phyloP scores from a whole-genome alignment of 2,329 filamentous ascomycete genomes.

The Xylariaceae sp. region DNA sequence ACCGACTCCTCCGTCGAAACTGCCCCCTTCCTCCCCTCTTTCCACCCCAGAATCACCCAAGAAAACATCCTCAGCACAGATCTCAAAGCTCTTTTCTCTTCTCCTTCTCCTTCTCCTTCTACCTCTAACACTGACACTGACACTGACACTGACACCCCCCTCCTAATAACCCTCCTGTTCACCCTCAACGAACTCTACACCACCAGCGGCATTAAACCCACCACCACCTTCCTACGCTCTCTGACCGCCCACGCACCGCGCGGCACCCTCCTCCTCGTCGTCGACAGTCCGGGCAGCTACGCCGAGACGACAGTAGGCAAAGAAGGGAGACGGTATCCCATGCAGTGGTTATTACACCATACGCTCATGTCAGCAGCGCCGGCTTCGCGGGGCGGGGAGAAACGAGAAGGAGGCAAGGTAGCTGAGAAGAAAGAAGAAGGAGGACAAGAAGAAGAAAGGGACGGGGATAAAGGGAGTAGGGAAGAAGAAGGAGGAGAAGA shows the following conservation, averaged over 20 bases:
- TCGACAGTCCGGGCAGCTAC: conserved; percentile 92
- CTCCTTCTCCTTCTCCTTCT: neutral
- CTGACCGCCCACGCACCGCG: conserved; percentile 54
- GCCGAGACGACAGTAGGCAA: conserved; percentile 70
- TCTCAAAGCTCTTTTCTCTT: neutral
- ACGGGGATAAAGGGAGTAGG: too few relatives aligned
- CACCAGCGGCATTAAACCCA: conserved; percentile 61
- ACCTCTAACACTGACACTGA: too few relatives aligned
- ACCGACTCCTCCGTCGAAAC: conserved; percentile 26
- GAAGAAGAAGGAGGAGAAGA: too few relatives aligned
- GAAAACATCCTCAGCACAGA: conserved; percentile 40
- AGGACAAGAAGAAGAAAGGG: too few relatives aligned
- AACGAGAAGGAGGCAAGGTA: conserved; percentile 33
- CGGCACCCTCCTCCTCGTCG: conserved; percentile 69
- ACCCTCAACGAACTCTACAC: conserved; percentile 94
- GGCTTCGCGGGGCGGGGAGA: conserved; percentile 19
- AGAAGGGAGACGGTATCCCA: conserved; percentile 67
- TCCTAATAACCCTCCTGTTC: conserved; percentile 79
- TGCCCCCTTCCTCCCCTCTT: conserved; percentile 36
- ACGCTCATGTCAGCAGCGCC: conserved; percentile 49
- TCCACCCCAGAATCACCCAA: conserved; percentile 38
- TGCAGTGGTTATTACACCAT: conserved; percentile 88
- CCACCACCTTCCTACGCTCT: conserved; percentile 68
- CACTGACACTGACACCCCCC: conserved; percentile 25
- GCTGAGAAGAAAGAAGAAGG: neutral